Conservation (phyloP, 768 basidiomycete genomes). For the Lanmaoa rubissima region DNA sequence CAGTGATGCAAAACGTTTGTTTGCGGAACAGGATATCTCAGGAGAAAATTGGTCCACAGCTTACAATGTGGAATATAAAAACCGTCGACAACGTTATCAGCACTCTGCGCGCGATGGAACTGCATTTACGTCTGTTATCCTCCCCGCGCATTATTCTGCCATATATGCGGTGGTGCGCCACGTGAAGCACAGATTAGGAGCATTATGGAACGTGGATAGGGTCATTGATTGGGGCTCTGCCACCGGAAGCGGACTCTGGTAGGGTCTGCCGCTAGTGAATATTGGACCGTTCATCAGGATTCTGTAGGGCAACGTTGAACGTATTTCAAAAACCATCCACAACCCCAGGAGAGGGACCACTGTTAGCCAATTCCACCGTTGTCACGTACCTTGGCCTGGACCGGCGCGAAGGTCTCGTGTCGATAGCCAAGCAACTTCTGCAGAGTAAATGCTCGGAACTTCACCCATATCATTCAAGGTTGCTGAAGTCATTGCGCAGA, state of each 20-base stretch:
- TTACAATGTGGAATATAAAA: constrained; percentile 61
- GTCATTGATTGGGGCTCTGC: constrained; percentile 86
- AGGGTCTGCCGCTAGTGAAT: constrained; percentile 17
- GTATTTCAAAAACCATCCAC: constrained; percentile 51
- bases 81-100: constrained; percentile 51
- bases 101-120: constrained; percentile 72
- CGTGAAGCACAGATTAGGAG: constrained; percentile 59
- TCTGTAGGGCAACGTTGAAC: constrained; percentile 60
- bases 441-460: constrained; percentile 40
- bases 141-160: constrained; percentile 83
- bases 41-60: constrained; percentile 51
- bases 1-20: constrained; percentile 71
- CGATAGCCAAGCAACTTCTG: constrained; percentile 64
- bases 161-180: constrained; percentile 74
- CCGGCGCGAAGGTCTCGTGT: constrained; percentile 65
- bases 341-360: constrained; percentile 30
- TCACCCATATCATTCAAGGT: constrained; percentile 2
- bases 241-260: constrained; percentile 85
- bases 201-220: constrained; percentile 54
- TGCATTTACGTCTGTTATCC: constrained; percentile 82
- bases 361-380: constrained; percentile 50
- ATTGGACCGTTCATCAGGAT: constrained; percentile 10
- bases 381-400: constrained; percentile 73
- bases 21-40: constrained; percentile 38
- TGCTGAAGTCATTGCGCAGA: constrained; percentile 36